Conservation (phyloP, 148 eudicot species). For the Rhododendron williamsianum region DNA sequence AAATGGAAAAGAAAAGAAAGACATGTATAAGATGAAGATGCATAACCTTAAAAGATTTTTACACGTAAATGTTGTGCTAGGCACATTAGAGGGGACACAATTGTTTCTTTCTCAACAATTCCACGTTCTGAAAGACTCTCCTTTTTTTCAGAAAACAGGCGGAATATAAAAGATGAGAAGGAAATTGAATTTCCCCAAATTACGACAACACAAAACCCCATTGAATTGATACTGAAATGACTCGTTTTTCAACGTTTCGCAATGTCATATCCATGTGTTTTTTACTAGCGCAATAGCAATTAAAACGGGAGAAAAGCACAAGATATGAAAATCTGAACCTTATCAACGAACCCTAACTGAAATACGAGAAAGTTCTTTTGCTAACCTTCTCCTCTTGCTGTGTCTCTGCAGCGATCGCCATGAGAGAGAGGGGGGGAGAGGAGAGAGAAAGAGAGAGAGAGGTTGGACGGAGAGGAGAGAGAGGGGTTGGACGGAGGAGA, state of each 20-base stretch:
- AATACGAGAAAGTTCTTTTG: neutral
- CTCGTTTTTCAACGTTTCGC: neutral
- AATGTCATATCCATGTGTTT: neutral
- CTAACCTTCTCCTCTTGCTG: slow-evolving; percentile 42
- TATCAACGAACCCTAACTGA: neutral
- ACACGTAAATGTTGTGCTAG: too few species aligned
- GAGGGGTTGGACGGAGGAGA: neutral
- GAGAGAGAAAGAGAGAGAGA: neutral
- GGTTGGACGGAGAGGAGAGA: neutral
- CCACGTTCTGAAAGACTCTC: too few species aligned
- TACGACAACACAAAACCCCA: neutral
- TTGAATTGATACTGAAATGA: neutral
- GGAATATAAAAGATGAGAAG: neutral
- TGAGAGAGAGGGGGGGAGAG: slow-evolving; percentile 1
- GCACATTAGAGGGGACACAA: too few species aligned
- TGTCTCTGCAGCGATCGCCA: slow-evolving; percentile 51
- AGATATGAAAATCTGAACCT: neutral
- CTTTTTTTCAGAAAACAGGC: neutral
- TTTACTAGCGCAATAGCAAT: neutral
- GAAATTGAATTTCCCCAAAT: neutral
- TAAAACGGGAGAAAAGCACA: neutral
- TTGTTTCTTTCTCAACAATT: too few species aligned
- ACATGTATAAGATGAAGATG: neutral
- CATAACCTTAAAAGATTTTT: neutral
- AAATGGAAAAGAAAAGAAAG: neutral